A percentile compares a stretch with the other conserved stretches of the same genome.
phyloP scores from a whole-genome alignment of 768 basidiomycete species.

The Erythrobasidium yunnanense region DNA sequence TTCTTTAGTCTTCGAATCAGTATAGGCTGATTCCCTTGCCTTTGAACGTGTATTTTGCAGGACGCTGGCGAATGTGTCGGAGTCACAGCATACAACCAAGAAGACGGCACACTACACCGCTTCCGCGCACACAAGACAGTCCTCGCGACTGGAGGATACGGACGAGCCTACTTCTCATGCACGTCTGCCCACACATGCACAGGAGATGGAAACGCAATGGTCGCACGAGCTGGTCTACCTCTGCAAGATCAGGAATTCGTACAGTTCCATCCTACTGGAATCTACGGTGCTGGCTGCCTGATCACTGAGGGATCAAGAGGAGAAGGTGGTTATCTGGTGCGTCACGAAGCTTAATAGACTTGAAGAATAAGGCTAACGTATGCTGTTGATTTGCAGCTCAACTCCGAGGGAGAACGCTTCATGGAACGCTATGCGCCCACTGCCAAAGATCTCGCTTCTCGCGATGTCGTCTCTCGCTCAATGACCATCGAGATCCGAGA shows the following conservation, averaged over 20 bases:
- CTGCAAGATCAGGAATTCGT: constrained; percentile 97
- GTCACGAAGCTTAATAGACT: neutral
- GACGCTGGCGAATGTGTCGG: constrained; percentile 96
- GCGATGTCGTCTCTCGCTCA: constrained; percentile 96
- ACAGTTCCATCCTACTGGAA: constrained; percentile 99
- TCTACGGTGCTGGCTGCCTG: constrained; percentile 96
- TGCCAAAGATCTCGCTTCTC: constrained; percentile 97
- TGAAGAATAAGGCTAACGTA: neutral
- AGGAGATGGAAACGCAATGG: constrained; percentile 98
- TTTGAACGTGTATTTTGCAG: no score
- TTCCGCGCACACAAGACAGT: constrained; percentile 99
- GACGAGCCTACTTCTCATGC: constrained; percentile 95
- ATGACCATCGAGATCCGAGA: constrained; percentile 99
- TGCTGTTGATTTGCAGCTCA: constrained; percentile 39
- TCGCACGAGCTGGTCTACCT: constrained; percentile 86
- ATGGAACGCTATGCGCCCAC: constrained; percentile 99
- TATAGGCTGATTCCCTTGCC: no score
- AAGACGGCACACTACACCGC: constrained; percentile 95
- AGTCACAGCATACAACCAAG: constrained; percentile 98
- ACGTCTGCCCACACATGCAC: constrained; percentile 98
- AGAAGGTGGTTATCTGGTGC: constrained; percentile 90
- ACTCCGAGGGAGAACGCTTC: constrained; percentile 97
- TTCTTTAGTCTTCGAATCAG: no score
- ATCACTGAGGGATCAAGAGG: constrained; percentile 79
- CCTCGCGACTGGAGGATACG: constrained; percentile 94